Conservation (phyloP, 164 flowering plant species). For the Tetrastigma voinierianum region DNA sequence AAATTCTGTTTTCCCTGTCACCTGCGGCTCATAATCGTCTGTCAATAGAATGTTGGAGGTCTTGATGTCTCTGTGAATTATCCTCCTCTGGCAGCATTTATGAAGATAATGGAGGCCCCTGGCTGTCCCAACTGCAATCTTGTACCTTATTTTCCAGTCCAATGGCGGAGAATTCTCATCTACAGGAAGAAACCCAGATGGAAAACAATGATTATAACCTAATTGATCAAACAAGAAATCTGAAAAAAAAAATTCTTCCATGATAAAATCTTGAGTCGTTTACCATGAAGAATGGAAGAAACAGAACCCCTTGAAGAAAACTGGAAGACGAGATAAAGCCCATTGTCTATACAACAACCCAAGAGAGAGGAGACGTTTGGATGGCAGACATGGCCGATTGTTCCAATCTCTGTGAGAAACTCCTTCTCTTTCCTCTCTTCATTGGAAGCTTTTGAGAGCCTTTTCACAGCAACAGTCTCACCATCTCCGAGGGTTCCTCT, state of each 20-base stretch:
- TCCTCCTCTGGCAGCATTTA: constrained; percentile 85
- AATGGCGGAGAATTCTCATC: constrained; percentile 58
- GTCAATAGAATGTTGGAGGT: constrained; percentile 76
- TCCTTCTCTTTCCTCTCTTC: constrained; percentile 88
- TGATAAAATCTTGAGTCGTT: background rate
- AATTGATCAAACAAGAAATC: background rate
- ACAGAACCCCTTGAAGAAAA: constrained; percentile 90
- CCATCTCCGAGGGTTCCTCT: constrained; percentile 66
- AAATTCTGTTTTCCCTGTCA: constrained; percentile 8
- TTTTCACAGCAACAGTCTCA: constrained; percentile 78
- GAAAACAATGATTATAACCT: background rate
- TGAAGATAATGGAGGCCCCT: constrained; percentile 88
- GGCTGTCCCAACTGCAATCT: constrained; percentile 75
- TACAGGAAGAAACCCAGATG: constrained; percentile 12
- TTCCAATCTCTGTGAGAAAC: constrained; percentile 88
- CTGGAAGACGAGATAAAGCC: constrained; percentile 78
- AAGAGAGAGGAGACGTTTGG: constrained; percentile 75
- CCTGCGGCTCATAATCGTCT: constrained; percentile 89
- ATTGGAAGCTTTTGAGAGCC: constrained; percentile 47
- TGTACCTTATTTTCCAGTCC: constrained; percentile 74
- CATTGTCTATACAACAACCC: constrained; percentile 90
- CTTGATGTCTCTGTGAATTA: constrained; percentile 90
- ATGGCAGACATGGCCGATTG: constrained; percentile 81
- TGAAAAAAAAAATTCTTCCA: background rate
- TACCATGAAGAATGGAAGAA: constrained; percentile 91